Evolutionary conservation across 2,329 filamentous ascomycete species (phyloP).

Genomic region (Xylaria sp.): DNA sequence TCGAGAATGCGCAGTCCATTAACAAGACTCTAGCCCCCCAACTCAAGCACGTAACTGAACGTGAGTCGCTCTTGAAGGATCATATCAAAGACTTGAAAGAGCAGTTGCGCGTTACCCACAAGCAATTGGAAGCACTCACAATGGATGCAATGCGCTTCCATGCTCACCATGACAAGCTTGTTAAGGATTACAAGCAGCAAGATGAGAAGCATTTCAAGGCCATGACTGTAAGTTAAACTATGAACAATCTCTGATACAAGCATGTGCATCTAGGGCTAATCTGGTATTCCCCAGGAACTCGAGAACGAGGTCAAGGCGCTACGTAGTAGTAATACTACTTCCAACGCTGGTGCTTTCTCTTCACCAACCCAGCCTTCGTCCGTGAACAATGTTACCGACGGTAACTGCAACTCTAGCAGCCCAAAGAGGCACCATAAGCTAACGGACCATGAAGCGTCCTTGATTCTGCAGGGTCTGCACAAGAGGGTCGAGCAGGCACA

Average conservation of each 20-base stretch:
- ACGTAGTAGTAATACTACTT: constrained; percentile 3
- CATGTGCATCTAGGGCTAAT: constrained; percentile 16
- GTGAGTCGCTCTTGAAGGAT: constrained; percentile 36
- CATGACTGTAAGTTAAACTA: constrained; percentile 42
- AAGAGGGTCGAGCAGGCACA: constrained; percentile 8
- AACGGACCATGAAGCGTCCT: not conserved
- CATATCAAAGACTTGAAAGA: constrained; percentile 33
- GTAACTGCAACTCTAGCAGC: constrained; percentile 12
- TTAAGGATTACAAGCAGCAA: constrained; percentile 35
- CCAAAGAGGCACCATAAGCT: constrained; percentile 7
- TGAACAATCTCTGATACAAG: not conserved
- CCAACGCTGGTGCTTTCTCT: constrained; percentile 3
- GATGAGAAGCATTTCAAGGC: constrained; percentile 41
- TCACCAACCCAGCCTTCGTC: constrained; percentile 21
- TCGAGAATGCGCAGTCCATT: constrained; percentile 11
- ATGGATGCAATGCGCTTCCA: constrained; percentile 35
- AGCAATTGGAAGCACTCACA: constrained; percentile 29
- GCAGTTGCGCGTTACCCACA: constrained; percentile 23
- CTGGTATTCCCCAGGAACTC: constrained; percentile 35
- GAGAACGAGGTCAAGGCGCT: constrained; percentile 34
- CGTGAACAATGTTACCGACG: constrained; percentile 21
- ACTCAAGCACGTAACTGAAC: constrained; percentile 23
- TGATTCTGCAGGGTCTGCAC: constrained; percentile 15
- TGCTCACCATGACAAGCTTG: constrained; percentile 38
- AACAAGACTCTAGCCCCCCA: constrained; percentile 12